Evolutionary conservation across 23 red algal species (phyloP).

Genomic region (Gracilaria gracilis): DNA sequence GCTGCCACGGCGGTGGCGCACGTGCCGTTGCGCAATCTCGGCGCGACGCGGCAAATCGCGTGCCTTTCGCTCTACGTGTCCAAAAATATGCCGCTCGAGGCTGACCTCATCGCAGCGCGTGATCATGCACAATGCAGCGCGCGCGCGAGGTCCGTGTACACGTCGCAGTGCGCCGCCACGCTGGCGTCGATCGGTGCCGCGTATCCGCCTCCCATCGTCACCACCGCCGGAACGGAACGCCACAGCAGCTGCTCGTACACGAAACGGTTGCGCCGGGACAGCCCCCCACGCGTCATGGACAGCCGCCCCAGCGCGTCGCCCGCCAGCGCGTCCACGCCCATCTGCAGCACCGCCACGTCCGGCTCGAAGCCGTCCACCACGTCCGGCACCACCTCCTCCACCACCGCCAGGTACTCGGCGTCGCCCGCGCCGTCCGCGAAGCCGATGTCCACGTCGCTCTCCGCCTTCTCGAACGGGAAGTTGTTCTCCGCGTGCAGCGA

Average conservation of each 20-base stretch:
- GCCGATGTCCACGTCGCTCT: conserved; percentile 59
- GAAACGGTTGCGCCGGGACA: conserved; percentile 56
- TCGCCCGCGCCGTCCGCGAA: conserved; percentile 59
- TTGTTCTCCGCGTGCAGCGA: conserved; percentile 63
- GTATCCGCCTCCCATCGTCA: conserved; percentile 85
- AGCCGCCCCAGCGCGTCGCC: conserved; percentile 73
- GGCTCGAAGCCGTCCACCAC: conserved; percentile 26
- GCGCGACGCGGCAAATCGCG: neutral
- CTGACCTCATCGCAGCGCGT: too few species aligned
- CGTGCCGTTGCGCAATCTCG: too few species aligned
- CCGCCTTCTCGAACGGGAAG: conserved; percentile 73
- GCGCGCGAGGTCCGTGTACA: conserved; percentile 65
- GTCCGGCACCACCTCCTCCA: conserved; percentile 44
- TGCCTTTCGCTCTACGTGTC: too few species aligned
- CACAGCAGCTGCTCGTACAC: conserved; percentile 52
- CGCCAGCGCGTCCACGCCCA: conserved; percentile 82
- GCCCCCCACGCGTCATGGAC: conserved; percentile 42
- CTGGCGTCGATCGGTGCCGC: conserved; percentile 48
- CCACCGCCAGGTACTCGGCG: conserved; percentile 54
- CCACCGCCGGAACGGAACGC: conserved; percentile 6
- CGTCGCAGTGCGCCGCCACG: conserved; percentile 71
- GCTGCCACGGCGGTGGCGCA: neutral
- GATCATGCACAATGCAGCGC: too few species aligned
- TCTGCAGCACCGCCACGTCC: conserved; percentile 73
- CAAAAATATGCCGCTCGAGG: too few species aligned